Conservation (phyloP, 305 asterid species). For the Solanum hybrid region DNA sequence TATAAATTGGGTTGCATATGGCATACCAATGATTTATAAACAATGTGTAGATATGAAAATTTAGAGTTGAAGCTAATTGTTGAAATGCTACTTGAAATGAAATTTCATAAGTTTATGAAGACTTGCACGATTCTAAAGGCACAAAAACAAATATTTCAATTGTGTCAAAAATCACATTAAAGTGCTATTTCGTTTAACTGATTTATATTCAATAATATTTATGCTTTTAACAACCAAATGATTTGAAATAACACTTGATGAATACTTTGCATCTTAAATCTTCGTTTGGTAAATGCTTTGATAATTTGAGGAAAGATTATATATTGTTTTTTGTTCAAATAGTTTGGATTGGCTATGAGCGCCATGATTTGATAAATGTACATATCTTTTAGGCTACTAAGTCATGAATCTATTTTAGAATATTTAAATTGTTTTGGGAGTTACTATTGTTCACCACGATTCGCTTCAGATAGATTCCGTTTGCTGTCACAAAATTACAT, state of each 20-base stretch:
- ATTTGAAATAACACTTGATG: background rate
- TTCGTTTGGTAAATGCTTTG: background rate
- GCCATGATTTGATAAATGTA: background rate
- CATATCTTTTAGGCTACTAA: background rate
- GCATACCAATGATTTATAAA: background rate
- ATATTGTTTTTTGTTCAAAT: background rate
- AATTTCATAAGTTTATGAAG: background rate
- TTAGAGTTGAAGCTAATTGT: background rate
- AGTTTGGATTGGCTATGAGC: background rate
- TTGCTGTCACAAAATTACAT: background rate
- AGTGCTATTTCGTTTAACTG: background rate
- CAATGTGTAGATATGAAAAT: background rate
- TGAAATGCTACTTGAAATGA: background rate
- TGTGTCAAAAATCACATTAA: background rate
- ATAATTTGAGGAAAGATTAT: background rate
- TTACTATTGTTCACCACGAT: background rate
- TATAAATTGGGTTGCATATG: background rate
- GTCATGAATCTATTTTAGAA: background rate
- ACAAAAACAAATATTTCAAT: background rate
- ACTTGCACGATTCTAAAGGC: background rate
- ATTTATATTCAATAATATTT: background rate
- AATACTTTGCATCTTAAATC: background rate
- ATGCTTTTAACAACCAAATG: background rate
- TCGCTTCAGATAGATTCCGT: background rate
- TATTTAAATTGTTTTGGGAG: background rate